Evolutionary conservation across 1,284 basidiomycete genomes (phyloP).

Genomic region (Cryptococcus maquisensis): DNA sequence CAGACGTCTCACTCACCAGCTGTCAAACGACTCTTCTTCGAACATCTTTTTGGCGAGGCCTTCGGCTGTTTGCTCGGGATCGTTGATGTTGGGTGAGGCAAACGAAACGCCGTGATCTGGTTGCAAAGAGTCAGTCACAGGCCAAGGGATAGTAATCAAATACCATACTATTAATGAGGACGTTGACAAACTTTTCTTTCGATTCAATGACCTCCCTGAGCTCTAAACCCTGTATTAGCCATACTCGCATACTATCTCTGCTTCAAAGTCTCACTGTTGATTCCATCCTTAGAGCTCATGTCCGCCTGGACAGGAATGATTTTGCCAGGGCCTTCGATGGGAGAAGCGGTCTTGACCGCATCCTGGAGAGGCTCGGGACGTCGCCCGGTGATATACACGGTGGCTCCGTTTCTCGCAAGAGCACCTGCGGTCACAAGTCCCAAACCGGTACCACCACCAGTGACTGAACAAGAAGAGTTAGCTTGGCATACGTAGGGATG

Average conservation of each 20-base stretch:
- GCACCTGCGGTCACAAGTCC: conserved; percentile 42
- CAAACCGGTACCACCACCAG: conserved; percentile 44
- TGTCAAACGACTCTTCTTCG: conserved; percentile 38
- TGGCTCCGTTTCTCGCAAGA: conserved; percentile 40
- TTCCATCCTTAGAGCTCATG: conserved; percentile 41
- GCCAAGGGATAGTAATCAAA: background rate
- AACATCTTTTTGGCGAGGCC: conserved; percentile 44
- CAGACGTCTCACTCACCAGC: conserved; percentile 25
- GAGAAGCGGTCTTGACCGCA: conserved; percentile 27
- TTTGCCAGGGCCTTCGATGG: conserved; percentile 21
- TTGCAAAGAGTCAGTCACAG: background rate
- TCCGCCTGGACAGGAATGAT: conserved; percentile 43
- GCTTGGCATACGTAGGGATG: background rate
- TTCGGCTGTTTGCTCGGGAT: conserved; percentile 39
- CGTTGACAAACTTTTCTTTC: conserved; percentile 39
- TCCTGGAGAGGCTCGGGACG: conserved; percentile 35
- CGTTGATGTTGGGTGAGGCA: conserved; percentile 26
- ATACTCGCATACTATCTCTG: background rate
- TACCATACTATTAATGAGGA: conserved; percentile 37
- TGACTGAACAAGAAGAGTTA: conserved; percentile 21
- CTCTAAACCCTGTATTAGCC: conserved; percentile 14
- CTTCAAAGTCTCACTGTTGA: conserved; percentile 25
- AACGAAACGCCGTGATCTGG: conserved; percentile 44
- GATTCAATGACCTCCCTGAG: conserved; percentile 25
- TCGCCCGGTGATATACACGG: conserved; percentile 46